These are phyloP conservation scores for Stevia rebaudiana DNA, from an alignment of 140 eudicot species.

Conservation along the genomic window DNA sequence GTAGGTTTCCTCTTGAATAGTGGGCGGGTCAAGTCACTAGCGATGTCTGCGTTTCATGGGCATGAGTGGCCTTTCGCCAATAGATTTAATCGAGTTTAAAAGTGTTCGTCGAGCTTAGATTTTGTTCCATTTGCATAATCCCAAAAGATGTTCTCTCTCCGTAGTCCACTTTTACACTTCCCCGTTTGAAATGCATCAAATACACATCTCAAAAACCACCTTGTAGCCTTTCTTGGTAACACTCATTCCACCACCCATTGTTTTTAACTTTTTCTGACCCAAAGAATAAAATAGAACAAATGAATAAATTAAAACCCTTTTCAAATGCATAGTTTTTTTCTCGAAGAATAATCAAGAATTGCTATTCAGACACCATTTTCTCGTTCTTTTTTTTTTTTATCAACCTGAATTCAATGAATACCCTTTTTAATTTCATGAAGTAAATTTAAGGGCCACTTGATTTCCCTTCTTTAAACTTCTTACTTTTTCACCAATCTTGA, in stretches of 20 bases:
- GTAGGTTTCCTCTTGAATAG: no score
- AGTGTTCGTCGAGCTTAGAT: background rate
- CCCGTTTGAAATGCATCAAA: conserved; percentile 31
- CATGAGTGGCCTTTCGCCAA: no score
- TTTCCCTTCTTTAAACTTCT: conserved; percentile 20
- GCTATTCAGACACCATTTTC: conserved; percentile 5
- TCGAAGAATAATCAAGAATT: conserved; percentile 24
- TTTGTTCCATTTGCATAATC: conserved; percentile 25
- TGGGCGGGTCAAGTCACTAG: no score
- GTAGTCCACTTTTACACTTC: no score
- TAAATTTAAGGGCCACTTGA: conserved; percentile 11
- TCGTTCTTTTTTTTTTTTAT: background rate
- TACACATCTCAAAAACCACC: conserved; percentile 18
- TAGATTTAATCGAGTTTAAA: no score
- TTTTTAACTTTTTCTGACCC: conserved; percentile 24
- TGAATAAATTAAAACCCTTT: background rate
- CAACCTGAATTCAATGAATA: conserved; percentile 24
- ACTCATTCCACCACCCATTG: conserved; percentile 42
- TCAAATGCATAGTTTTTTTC: conserved; percentile 22
- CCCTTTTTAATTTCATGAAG: conserved; percentile 22
- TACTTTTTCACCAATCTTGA: conserved; percentile 21
- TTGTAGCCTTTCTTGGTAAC: conserved; percentile 32
- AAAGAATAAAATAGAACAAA: conserved; percentile 1
- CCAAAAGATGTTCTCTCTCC: conserved; percentile 19
- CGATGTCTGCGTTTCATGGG: no score